A percentile compares a stretch with the other conserved stretches of the same genome.
These are phyloP conservation scores for Leccinum olivaceopallidum DNA, from an alignment of 768 basidiomycete species.

Conservation along the genomic window DNA sequence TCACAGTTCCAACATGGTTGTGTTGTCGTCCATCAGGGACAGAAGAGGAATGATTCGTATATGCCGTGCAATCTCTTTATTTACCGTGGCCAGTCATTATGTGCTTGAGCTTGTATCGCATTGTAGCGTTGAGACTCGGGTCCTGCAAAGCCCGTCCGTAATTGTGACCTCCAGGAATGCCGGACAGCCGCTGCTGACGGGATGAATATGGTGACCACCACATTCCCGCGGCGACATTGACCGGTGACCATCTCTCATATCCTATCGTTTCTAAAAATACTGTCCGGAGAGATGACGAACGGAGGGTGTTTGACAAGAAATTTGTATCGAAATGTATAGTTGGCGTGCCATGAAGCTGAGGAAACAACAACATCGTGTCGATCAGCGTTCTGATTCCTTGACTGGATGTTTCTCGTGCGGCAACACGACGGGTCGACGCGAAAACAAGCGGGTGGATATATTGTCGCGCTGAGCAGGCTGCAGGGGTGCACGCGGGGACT, in stretches of 20 bases:
- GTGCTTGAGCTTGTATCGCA: no score
- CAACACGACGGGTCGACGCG: slow-evolving; percentile 2
- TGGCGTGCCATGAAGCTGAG: neutral
- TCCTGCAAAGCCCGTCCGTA: no score
- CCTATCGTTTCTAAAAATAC: no score
- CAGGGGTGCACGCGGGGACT: neutral
- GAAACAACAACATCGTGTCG: neutral
- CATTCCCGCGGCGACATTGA: no score
- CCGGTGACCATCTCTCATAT: no score
- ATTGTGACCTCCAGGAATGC: no score
- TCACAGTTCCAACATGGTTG: neutral
- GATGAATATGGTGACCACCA: no score
- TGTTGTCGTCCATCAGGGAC: neutral
- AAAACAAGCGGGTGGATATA: slow-evolving; percentile 4
- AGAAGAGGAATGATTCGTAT: neutral
- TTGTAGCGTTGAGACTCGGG: no score
- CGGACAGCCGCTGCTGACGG: no score
- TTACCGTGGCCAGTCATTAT: no score
- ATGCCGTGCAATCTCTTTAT: neutral
- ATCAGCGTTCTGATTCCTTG: neutral
- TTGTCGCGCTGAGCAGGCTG: neutral
- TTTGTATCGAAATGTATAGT: neutral
- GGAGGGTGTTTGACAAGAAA: neutral
- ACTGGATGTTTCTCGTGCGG: neutral
- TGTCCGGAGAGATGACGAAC: neutral